phyloP scores from a whole-genome alignment of 2,329 filamentous ascomycete genomes.

The Chlorencoelia australis region DNA sequence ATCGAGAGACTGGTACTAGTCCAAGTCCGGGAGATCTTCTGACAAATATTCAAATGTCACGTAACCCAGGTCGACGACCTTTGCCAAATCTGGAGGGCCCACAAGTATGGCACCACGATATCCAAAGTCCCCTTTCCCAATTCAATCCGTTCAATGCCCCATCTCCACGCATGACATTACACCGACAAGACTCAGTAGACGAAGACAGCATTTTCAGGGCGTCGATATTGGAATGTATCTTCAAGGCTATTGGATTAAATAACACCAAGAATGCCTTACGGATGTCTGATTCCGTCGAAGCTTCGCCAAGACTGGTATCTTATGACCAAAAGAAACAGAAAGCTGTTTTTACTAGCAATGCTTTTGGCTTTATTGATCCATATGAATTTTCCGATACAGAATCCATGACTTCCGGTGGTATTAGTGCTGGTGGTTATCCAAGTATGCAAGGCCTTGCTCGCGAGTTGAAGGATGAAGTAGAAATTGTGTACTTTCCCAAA shows the following conservation, averaged over 20 bases:
- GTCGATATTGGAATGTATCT: constrained; percentile 89
- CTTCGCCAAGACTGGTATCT: constrained; percentile 74
- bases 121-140: constrained; percentile 31
- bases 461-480: constrained; percentile 83
- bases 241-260: constrained; percentile 81
- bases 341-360: constrained; percentile 67
- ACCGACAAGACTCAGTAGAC: constrained; percentile 72
- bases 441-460: constrained; percentile 59
- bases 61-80: constrained; percentile 42
- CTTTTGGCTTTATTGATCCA: constrained; percentile 83
- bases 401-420: constrained; percentile 64
- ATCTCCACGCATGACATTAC: constrained; percentile 38
- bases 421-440: constrained; percentile 46
- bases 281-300: constrained; percentile 67
- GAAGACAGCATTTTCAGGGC: constrained; percentile 84
- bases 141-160: constrained; percentile 49
- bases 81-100: constrained; percentile 13
- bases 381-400: constrained; percentile 78
- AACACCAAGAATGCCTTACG: constrained; percentile 54
- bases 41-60: constrained; percentile 63
- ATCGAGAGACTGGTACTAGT: constrained; percentile 28
- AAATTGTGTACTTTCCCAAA: constrained; percentile 96
- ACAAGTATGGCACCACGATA: constrained; percentile 25
- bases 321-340: constrained; percentile 76
- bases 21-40: constrained; percentile 70